These are phyloP conservation scores for Plasmodium knowlesi DNA, from an alignment of 169 alveolate species.

Conservation along the genomic window DNA sequence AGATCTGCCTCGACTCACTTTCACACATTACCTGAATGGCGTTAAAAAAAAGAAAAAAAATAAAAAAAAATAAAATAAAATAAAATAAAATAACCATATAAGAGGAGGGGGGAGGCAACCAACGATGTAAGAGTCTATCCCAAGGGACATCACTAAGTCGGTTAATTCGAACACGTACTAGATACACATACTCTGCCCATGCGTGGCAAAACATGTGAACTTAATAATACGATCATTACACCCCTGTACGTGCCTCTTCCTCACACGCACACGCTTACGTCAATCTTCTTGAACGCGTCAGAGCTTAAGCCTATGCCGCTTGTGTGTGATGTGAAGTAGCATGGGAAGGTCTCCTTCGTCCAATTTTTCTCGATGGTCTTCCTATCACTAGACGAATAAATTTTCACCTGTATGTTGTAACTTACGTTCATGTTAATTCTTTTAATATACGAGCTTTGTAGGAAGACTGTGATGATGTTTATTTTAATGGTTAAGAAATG, in stretches of 20 bases:
- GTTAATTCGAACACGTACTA: not conserved
- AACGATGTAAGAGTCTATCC: not conserved
- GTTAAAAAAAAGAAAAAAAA: conserved; percentile 8
- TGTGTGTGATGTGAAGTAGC: conserved; percentile 40
- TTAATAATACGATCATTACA: not conserved
- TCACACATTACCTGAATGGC: conserved; percentile 21
- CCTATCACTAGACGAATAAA: conserved; percentile 43
- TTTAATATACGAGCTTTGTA: conserved; percentile 10
- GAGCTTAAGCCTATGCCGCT: conserved; percentile 51
- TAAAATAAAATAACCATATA: too few species aligned
- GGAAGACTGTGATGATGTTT: conserved; percentile 47
- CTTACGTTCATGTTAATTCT: conserved; percentile 8
- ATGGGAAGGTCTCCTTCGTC: conserved; percentile 17
- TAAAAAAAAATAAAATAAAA: not conserved
- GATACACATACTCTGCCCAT: not conserved
- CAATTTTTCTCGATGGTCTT: conserved; percentile 38
- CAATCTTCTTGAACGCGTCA: conserved; percentile 55
- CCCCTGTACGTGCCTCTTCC: not conserved
- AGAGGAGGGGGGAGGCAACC: too few species aligned
- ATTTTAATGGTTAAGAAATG: conserved; percentile 12
- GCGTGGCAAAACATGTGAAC: not conserved
- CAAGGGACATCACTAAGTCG: not conserved
- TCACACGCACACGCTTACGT: not conserved
- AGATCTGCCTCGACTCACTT: not conserved
- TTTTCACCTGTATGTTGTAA: conserved; percentile 24